Base-by-base conservation (phyloP, 805 yeast species). In the Lachancea meyersii region DNA sequence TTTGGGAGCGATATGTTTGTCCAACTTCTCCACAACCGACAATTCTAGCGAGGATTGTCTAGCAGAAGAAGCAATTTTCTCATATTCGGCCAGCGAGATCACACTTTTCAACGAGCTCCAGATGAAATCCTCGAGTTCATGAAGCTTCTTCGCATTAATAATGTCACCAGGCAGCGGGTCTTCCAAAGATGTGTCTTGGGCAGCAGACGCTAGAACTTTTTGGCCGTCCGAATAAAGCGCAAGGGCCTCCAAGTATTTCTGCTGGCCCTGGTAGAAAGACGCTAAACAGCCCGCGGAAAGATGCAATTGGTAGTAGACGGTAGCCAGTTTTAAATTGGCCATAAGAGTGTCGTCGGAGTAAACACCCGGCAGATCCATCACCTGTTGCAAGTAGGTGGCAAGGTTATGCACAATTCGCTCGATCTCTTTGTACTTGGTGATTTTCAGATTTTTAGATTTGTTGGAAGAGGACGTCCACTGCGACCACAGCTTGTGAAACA, bases 331-430 rank as follows among this genome's bases (percentile, higher is more conserved):
- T 34, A 62, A 37, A 34, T 54, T 54, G n/a, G 48, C 64, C 48
- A 68, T 60, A 42, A 91, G 70, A 18, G 73, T 80, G 41, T 84
- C 93, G 58, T 87, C 95, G 41, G 86, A 85, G 56, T 83, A 79
- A 16, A 91, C 95, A 70, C 97, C 97, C 0, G 97, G 96, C 40
- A 93, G 71, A 47, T 87, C 95, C 55, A 75, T 70, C 35, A 87
- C 64, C 50, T 81, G 82, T 3, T 63, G 64, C 27, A 82, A 58
- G 14, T 83, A 78, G 36, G 70, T 65, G 10, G 72, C 60, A 30
- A 86, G 70, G 24, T 64, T 60, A 14, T 61, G 66, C 16, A 64
- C 52, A 40, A 67, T 60, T 48, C 69, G 64, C 23, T 67, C 58
- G 5, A 65, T 49, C 45, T 65, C 69, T 34, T 58, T 62, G 33